These are phyloP conservation scores for Auriscalpium vulgare DNA, from an alignment of 768 basidiomycete genomes.

Conservation along the genomic window DNA sequence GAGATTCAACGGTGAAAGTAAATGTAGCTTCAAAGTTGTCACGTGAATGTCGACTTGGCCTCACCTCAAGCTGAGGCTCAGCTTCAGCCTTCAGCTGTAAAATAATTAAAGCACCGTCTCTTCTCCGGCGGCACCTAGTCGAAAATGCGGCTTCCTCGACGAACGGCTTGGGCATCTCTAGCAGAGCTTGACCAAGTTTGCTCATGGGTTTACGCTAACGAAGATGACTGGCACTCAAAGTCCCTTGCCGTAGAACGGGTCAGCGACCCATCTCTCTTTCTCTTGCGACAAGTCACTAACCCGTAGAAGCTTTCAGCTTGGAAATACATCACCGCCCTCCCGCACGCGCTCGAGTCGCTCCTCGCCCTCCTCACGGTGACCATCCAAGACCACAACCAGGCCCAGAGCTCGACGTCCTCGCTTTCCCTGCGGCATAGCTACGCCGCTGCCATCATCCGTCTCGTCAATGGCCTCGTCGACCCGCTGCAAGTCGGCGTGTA, in stretches of 20 bases:
- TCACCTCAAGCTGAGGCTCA: background rate
- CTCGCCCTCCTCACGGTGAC: conserved; percentile 53
- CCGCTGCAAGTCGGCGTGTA: conserved; percentile 85
- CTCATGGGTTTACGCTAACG: conserved; percentile 65
- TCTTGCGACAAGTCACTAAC: background rate
- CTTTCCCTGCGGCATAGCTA: conserved; percentile 69
- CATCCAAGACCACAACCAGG: conserved; percentile 39
- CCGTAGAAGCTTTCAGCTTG: conserved; percentile 63
- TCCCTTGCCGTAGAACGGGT: conserved; percentile 57
- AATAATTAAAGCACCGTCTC: background rate
- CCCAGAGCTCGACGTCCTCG: conserved; percentile 21
- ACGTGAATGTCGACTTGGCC: too few species aligned
- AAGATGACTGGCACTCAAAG: conserved; percentile 50
- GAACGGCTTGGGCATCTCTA: conserved; percentile 70
- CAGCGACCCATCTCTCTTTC: conserved; percentile 12
- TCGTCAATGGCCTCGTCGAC: conserved; percentile 94
- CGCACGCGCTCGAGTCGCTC: conserved; percentile 73
- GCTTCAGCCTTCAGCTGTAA: background rate
- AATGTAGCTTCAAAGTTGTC: too few species aligned
- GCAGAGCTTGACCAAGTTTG: conserved; percentile 70
- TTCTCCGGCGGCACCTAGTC: background rate
- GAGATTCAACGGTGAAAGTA: too few species aligned
- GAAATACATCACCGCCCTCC: conserved; percentile 66
- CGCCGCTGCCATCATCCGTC: conserved; percentile 72
- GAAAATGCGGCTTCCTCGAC: conserved; percentile 64